Evolutionary conservation across 441 rosid genomes (phyloP).

Genomic region (Codiaeum variegatum): DNA sequence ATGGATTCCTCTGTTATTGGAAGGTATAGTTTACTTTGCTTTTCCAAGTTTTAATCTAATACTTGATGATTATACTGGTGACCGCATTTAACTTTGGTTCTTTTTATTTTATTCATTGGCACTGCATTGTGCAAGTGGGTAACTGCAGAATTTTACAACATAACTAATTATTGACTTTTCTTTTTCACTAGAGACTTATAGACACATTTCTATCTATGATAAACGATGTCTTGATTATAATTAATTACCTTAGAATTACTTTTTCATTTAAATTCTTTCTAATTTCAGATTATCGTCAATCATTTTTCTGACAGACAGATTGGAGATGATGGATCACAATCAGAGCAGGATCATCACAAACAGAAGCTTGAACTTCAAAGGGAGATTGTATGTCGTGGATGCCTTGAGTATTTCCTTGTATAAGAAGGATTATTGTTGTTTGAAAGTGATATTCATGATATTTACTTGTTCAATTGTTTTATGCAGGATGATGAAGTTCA

Average conservation of each 20-base stretch:
- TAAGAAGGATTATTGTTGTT: constrained; percentile 9
- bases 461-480: constrained; percentile 25
- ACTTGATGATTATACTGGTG: neutral
- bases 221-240: neutral
- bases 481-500: constrained; percentile 60
- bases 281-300: constrained; percentile 28
- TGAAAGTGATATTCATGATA: constrained; percentile 19
- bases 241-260: neutral
- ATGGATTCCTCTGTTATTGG: constrained; percentile 21
- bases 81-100: neutral
- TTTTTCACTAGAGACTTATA: too few species aligned
- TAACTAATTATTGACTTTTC: neutral
- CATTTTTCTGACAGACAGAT: constrained; percentile 57
- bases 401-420: constrained; percentile 17
- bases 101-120: neutral
- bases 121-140: neutral
- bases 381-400: constrained; percentile 38
- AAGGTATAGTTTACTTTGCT: constrained; percentile 30
- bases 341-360: constrained; percentile 27
- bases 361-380: constrained; percentile 29
- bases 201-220: neutral
- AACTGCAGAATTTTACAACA: neutral
- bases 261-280: constrained; percentile 15
- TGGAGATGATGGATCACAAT: constrained; percentile 32
- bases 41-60: constrained; percentile 11